These are phyloP conservation scores for Roridomyces roridus DNA, from an alignment of 768 basidiomycete species.

Conservation along the genomic window DNA sequence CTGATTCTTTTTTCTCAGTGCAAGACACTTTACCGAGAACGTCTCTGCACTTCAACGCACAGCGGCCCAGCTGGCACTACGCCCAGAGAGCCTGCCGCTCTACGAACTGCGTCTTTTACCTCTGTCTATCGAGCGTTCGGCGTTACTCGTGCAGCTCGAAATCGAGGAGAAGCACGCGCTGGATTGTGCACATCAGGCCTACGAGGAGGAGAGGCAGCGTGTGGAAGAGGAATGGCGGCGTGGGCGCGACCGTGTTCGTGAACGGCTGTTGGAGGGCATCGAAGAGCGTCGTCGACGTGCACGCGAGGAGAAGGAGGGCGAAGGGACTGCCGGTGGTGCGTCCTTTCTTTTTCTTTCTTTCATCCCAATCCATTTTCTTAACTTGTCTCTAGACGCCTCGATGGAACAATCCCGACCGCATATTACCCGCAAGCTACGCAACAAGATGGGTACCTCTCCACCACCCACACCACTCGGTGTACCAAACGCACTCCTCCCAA, in stretches of 20 bases:
- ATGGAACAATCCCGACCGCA: conserved; percentile 83
- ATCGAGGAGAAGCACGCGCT: conserved; percentile 73
- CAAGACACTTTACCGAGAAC: conserved; percentile 66
- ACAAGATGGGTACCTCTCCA: conserved; percentile 79
- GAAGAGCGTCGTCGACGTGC: conserved; percentile 82
- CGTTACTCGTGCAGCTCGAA: conserved; percentile 68
- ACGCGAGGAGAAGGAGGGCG: conserved; percentile 88
- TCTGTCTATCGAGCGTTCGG: conserved; percentile 76
- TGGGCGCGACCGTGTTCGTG: conserved; percentile 76
- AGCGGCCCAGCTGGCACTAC: conserved; percentile 67
- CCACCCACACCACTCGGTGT: conserved; percentile 72
- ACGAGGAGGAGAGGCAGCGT: conserved; percentile 76
- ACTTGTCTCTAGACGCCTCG: conserved; percentile 59
- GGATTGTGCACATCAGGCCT: conserved; percentile 71
- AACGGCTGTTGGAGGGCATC: conserved; percentile 82
- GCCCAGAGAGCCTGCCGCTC: conserved; percentile 67
- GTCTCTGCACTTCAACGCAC: conserved; percentile 65
- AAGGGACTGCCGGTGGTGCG: conserved; percentile 76
- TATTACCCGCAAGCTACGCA: conserved; percentile 84
- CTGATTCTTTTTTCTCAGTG: conserved; percentile 41
- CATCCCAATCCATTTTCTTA: conserved; percentile 9
- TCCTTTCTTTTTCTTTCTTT: conserved; percentile 7
- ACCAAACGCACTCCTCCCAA: conserved; percentile 39
- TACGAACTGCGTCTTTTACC: conserved; percentile 80
- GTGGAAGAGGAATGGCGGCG: conserved; percentile 86